Evolutionary conservation across 345 rosid genomes (phyloP).

Genomic region (Brassica rapa): DNA sequence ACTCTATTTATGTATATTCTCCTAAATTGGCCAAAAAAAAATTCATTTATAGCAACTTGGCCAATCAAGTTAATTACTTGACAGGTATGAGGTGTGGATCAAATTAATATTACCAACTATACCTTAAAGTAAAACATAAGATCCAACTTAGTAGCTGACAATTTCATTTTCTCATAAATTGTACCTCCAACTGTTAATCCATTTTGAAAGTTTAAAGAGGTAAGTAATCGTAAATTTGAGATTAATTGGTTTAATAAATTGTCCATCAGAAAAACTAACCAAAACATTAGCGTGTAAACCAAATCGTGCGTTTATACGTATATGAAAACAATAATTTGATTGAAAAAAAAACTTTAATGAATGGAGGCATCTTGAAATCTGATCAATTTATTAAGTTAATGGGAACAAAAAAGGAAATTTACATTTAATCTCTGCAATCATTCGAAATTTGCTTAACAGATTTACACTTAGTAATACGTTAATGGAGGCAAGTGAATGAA

Average conservation of each 20-base stretch:
- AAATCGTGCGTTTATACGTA: not conserved
- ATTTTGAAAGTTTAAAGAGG: not conserved
- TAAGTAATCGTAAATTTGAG: not conserved
- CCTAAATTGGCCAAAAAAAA: not conserved
- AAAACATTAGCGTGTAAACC: not conserved
- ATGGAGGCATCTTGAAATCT: not conserved
- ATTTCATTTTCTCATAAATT: not conserved
- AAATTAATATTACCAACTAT: slow-evolving; percentile 16
- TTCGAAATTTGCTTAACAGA: not conserved
- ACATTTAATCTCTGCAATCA: not conserved
- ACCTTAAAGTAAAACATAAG: not conserved
- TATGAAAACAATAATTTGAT: not conserved
- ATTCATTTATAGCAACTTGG: slow-evolving; percentile 28
- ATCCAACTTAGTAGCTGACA: slow-evolving; percentile 38
- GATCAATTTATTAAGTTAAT: not conserved
- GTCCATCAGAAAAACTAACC: not conserved
- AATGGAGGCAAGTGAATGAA: not conserved
- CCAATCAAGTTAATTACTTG: slow-evolving; percentile 31
- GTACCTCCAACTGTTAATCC: not conserved
- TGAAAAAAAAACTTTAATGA: not conserved
- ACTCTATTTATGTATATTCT: not conserved
- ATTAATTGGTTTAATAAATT: not conserved
- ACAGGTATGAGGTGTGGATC: not conserved
- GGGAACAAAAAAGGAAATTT: not conserved
- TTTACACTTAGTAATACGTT: not conserved